Evolutionary conservation across 2,329 filamentous ascomycete species (phyloP), one percentile per base, ranked within the genome.

Genomic region (Fusarium veterinarium): DNA sequence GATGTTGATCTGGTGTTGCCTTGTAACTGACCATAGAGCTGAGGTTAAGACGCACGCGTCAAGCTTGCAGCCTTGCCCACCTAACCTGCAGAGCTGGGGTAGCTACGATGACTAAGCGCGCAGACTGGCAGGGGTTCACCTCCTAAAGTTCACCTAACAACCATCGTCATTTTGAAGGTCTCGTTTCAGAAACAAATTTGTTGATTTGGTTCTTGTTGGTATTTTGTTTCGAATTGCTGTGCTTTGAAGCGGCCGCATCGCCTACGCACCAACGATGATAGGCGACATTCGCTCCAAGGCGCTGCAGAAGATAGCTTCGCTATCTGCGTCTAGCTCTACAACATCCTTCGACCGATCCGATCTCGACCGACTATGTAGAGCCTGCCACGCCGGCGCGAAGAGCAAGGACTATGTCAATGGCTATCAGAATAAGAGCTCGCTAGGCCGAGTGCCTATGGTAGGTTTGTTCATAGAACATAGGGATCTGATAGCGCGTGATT

Each of bases 371-470:
- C 82, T 92, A 31, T 91, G 88, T 79, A 87, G 82, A 78, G 89
- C 89, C 60, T 89, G 88, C 60, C 85, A 87, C 61, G 83, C 82
- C 45, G 84, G 85, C 67, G 80, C 81, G 25, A 84, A 83, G 69
- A 78, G 78, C 40, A 82, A 84, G 60, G 84, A 86, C 60, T 79
- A 78, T 63, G 77, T 80, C 74, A 90, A 90, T 83, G 88, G 86
- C 66, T 81, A 84, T 55, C 79, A 80, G 25, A 82, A 81, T 25
- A 84, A 82, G 58, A 79, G 80, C 30, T 85, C 86, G 8, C 77
- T 89, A 67, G 86, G 86, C 40, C 84, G 86, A 40, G 84, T 88
- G 60, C 90, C 90, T 17, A 92, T 92, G 90, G 90, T 92, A 83
- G 73, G 80, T 63, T 63, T 41, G 23, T 58, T 55, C n/a, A 59